Evolutionary conservation across 1,139 yeast species (phyloP).

Genomic region (Suhomyces terraborum): DNA sequence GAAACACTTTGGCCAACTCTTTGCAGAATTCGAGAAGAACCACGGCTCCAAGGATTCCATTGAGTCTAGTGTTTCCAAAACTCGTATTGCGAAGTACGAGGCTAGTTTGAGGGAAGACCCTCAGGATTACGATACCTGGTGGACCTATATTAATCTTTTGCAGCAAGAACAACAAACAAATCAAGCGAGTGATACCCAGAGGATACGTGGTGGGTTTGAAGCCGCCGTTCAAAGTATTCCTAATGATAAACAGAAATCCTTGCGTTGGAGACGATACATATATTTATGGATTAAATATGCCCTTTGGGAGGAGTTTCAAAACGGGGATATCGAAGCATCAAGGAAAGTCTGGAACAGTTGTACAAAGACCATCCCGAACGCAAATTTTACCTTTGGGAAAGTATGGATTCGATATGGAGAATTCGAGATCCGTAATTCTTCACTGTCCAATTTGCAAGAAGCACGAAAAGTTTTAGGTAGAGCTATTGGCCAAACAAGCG

Average conservation of each 20-base stretch:
- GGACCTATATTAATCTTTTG: conserved; percentile 55
- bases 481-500: conserved; percentile 58
- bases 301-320: conserved; percentile 58
- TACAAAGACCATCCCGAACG: conserved; percentile 56
- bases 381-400: conserved; percentile 64
- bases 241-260: conserved; percentile 32
- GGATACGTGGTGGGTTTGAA: conserved; percentile 36
- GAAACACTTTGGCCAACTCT: conserved; percentile 44
- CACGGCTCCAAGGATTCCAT: conserved; percentile 59
- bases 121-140: conserved; percentile 76
- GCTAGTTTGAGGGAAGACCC: conserved; percentile 49
- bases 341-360: conserved; percentile 54
- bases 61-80: conserved; percentile 51
- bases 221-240: conserved; percentile 47
- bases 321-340: conserved; percentile 46
- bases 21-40: conserved; percentile 64
- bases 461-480: conserved; percentile 77
- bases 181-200: conserved; percentile 5
- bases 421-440: conserved; percentile 67
- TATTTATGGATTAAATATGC: conserved; percentile 72
- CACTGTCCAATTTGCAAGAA: conserved; percentile 32
- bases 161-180: too few species aligned
- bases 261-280: conserved; percentile 68
- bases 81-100: conserved; percentile 60
- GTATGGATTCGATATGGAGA: conserved; percentile 73